phyloP scores from a whole-genome alignment of 208 protist species.

The Acanthamoeba sp. region DNA sequence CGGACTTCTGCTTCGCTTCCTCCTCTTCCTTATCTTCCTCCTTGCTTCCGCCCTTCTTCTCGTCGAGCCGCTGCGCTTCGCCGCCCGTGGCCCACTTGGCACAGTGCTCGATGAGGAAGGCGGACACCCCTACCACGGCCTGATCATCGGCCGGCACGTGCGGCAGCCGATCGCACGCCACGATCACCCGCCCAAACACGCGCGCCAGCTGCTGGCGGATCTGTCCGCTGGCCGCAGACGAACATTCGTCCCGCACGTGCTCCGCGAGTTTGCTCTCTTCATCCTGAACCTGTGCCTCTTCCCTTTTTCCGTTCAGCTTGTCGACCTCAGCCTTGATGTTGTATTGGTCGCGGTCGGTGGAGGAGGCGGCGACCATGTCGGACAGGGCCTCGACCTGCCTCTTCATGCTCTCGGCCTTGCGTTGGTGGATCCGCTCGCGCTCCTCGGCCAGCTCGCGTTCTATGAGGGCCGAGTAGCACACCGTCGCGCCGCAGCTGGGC shows the following conservation, averaged over 20 bases:
- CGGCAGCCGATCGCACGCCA: neutral
- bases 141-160: neutral
- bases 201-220: neutral
- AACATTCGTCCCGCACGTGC: neutral
- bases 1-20: neutral
- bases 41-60: no score
- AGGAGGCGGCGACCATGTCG: neutral
- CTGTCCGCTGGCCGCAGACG: neutral
- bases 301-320: neutral
- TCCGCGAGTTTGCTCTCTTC: neutral
- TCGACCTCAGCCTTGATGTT: neutral
- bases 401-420: neutral
- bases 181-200: neutral
- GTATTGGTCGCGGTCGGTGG: neutral
- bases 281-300: neutral
- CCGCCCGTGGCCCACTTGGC: neutral
- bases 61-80: neutral
- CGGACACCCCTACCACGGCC: neutral
- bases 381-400: neutral
- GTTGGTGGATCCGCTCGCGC: neutral
- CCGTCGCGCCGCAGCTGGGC: neutral
- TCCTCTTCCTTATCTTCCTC: neutral
- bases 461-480: neutral
- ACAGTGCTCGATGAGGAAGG: slow-evolving; percentile 25
- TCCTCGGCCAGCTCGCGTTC: slow-evolving; percentile 48